Evolutionary conservation across 768 basidiomycete species (phyloP).

Genomic region (Russula earlei): DNA sequence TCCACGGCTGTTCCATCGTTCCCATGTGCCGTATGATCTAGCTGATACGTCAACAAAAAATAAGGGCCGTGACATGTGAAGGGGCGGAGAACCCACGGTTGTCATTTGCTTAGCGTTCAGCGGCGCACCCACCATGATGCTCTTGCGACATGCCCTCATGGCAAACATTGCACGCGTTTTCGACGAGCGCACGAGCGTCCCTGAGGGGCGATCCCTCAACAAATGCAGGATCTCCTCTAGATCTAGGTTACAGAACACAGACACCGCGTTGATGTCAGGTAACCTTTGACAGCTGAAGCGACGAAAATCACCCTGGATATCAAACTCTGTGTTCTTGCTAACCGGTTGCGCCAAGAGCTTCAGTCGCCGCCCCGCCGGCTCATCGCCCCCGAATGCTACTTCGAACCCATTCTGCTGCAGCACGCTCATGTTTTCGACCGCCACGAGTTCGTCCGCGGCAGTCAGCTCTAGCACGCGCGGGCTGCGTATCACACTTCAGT

Average conservation of each 20-base stretch:
- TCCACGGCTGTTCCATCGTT: slow-evolving; percentile 30
- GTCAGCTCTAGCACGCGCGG: slow-evolving; percentile 73
- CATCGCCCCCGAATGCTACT: slow-evolving; percentile 45
- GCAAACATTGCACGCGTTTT: slow-evolving; percentile 97
- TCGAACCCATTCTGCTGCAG: slow-evolving; percentile 87
- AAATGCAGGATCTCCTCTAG: slow-evolving; percentile 88
- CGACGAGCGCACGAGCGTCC: slow-evolving; percentile 83
- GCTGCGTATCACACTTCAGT: slow-evolving; percentile 33
- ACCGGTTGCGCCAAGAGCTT: slow-evolving; percentile 76
- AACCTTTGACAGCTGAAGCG: not conserved
- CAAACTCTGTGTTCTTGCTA: slow-evolving; percentile 86
- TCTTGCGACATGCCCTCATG: slow-evolving; percentile 89
- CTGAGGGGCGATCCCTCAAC: slow-evolving; percentile 64
- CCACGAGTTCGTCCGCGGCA: slow-evolving; percentile 82
- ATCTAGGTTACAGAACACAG: slow-evolving; percentile 38
- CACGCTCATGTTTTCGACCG: slow-evolving; percentile 78
- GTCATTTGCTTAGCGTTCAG: slow-evolving; percentile 74
- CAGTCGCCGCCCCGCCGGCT: slow-evolving; percentile 37
- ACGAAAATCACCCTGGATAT: slow-evolving; percentile 58
- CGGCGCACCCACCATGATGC: slow-evolving; percentile 90
- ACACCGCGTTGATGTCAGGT: not conserved
- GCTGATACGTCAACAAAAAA: not conserved
- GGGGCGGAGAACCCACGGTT: slow-evolving; percentile 30
- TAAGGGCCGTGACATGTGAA: not conserved
- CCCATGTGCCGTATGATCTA: slow-evolving; percentile 29